Percentiles rank a stretch among this genome's conserved stretches.
These are phyloP conservation scores for Aspergillus sclerotiicarbonarius DNA, from an alignment of 495 filamentous ascomycete species.

Conservation along the genomic window DNA sequence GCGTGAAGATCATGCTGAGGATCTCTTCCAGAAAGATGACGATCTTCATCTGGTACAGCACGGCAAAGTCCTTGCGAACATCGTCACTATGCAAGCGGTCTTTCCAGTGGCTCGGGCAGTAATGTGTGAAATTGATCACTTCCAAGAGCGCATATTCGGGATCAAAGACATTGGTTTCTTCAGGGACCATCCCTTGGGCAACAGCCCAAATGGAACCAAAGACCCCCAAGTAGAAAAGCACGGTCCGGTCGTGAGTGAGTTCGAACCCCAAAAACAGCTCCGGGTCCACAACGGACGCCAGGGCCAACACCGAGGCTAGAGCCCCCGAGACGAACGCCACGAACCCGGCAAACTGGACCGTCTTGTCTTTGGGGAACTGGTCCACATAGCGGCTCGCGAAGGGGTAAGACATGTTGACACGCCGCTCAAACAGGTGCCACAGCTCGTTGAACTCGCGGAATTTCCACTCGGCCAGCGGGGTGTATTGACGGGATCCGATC, in stretches of 20 bases:
- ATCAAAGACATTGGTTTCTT: slow-evolving; percentile 87
- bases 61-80: slow-evolving; percentile 76
- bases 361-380: slow-evolving; percentile 95
- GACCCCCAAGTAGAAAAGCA: slow-evolving; percentile 73
- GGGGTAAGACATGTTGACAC: slow-evolving; percentile 91
- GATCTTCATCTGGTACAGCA: slow-evolving; percentile 83
- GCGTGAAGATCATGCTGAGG: slow-evolving; percentile 85
- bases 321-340: slow-evolving; percentile 85
- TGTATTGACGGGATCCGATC: slow-evolving; percentile 81
- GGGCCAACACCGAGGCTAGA: slow-evolving; percentile 74
- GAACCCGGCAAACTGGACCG: slow-evolving; percentile 74
- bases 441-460: slow-evolving; percentile 98
- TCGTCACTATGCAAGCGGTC: slow-evolving; percentile 86
- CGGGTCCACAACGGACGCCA: slow-evolving; percentile 79
- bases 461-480: slow-evolving; percentile 93
- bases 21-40: slow-evolving; percentile 91
- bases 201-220: slow-evolving; percentile 79
- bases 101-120: slow-evolving; percentile 83
- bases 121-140: slow-evolving; percentile 89
- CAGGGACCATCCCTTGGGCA: slow-evolving; percentile 73
- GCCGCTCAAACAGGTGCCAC: slow-evolving; percentile 82
- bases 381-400: slow-evolving; percentile 90
- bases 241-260: slow-evolving; percentile 78
- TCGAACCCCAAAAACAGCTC: slow-evolving; percentile 92
- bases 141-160: slow-evolving; percentile 84